Percentiles rank a stretch among this genome's conserved stretches.
Evolutionary conservation across 208 protist genomes (phyloP).

Genomic region (Leishmania tarentolae): DNA sequence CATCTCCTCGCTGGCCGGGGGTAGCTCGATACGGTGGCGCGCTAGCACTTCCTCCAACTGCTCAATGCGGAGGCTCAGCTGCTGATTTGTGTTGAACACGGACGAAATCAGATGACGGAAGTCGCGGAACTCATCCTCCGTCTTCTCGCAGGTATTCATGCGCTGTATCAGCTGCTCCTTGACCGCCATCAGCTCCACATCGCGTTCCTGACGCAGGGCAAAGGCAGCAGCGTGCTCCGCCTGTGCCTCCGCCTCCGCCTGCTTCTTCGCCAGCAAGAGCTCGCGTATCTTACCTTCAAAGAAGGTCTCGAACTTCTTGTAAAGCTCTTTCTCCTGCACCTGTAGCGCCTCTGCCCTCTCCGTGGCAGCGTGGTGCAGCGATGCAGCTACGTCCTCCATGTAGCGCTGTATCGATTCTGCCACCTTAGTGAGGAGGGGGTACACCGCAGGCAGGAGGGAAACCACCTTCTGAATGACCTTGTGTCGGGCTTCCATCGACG

Average conservation of each 20-base stretch:
- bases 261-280: conserved; percentile 54
- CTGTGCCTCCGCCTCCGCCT: conserved; percentile 30
- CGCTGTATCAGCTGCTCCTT: conserved; percentile 66
- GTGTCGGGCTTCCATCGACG: conserved; percentile 37
- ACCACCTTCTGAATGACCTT: conserved; percentile 37
- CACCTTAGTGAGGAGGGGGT: conserved; percentile 40
- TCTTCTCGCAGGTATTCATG: conserved; percentile 64
- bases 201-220: conserved; percentile 55
- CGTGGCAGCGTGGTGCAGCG: conserved; percentile 6
- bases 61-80: conserved; percentile 64
- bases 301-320: conserved; percentile 56
- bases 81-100: conserved; percentile 76
- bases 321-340: conserved; percentile 44
- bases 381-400: conserved; percentile 33
- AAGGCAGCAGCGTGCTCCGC: conserved; percentile 48
- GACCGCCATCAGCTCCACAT: conserved; percentile 52
- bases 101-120: conserved; percentile 73
- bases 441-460: conserved; percentile 39
- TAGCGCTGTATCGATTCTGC: conserved; percentile 37
- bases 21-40: conserved; percentile 62
- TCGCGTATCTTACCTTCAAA: conserved; percentile 67
- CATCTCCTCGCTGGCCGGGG: conserved; percentile 38
- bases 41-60: conserved; percentile 51
- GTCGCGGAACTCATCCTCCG: conserved; percentile 71
- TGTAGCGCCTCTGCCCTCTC: conserved; percentile 37